phyloP scores from a whole-genome alignment of 2,329 filamentous ascomycete genomes.

The Penicillium aurantiogriseum region DNA sequence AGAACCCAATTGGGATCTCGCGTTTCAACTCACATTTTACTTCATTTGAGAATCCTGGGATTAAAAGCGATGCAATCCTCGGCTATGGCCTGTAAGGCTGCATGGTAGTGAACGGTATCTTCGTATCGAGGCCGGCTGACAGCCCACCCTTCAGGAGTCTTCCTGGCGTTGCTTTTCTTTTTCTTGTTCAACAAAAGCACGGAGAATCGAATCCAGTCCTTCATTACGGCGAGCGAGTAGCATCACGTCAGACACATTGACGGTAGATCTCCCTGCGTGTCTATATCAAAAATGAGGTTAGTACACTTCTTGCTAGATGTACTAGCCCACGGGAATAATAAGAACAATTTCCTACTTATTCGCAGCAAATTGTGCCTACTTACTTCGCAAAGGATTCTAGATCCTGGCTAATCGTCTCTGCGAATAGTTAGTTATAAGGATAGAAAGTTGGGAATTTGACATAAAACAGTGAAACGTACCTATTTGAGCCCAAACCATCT shows the following conservation, averaged over 20 bases:
- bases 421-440: conserved; percentile 6
- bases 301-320: background rate
- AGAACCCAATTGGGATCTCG: background rate
- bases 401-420: conserved; percentile 58
- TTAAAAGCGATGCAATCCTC: background rate
- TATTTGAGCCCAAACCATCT: conserved; percentile 84
- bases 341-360: background rate
- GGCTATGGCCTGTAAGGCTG: background rate
- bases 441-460: background rate
- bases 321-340: background rate
- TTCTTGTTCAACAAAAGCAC: conserved; percentile 35
- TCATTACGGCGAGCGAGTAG: conserved; percentile 84
- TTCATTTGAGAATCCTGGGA: background rate
- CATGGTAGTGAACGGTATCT: background rate
- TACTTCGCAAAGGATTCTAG: conserved; percentile 63
- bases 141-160: conserved; percentile 18
- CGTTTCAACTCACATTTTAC: background rate
- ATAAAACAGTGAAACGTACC: conserved; percentile 52
- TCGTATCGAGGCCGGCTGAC: background rate
- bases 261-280: conserved; percentile 76
- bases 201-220: conserved; percentile 72
- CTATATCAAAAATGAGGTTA: conserved; percentile 48
- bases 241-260: conserved; percentile 84
- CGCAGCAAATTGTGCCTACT: conserved; percentile 13
- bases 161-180: conserved; percentile 23